Evolutionary conservation across 768 basidiomycete genomes (phyloP), one percentile per base, ranked within the genome.

Genomic region (Gymnopilus junonius): DNA sequence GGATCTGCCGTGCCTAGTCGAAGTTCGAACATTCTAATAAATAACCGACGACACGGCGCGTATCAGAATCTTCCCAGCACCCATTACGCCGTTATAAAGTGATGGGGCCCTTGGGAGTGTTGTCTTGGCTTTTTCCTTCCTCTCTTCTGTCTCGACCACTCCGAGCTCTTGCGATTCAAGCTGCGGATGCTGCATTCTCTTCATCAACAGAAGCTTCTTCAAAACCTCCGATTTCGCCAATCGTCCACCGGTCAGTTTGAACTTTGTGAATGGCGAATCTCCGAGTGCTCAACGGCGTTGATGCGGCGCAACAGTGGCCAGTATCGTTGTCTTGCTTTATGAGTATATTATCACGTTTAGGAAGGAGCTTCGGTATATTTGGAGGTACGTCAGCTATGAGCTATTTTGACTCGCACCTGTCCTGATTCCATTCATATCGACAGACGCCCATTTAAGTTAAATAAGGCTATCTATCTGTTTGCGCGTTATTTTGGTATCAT

Each of bases 401-500:
- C 21, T 10, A 11, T 37, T 7, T 4, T 6, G 17, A n/a, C 8
- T 34, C 5, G n/a, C 7, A 14, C 14, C 14, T 21, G 14, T 23
- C 3, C 20, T 20, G 4, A 31, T 12, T n/a, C n/a, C n/a, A n/a
- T n/a, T n/a, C 6, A 39, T 29, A 3, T 15, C 14, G 4, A n/a
- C 25, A 63, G 62, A 14, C 32, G 48, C 4, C 62, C 62, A n/a
- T 35, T 58, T 21, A 63, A 27, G 15, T n/a, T 46, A 8, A 61
- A 58, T 10, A 42, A 46, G 21, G n/a, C 32, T 1, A 35, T 59
- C 10, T 66, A 62, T 34, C 8, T 62, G 34, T 43, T 58, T 39
- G 58, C 65, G 11, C 55, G 61, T 17, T 66, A 66, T 29, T 37
- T 55, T n/a, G 61, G 23, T 2, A 42, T 66, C 2, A n/a, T 43